Evolutionary conservation across 2,329 filamentous ascomycete genomes (phyloP), one percentile per base, ranked within the genome.

Genomic region (Trichoderma asperellum): DNA sequence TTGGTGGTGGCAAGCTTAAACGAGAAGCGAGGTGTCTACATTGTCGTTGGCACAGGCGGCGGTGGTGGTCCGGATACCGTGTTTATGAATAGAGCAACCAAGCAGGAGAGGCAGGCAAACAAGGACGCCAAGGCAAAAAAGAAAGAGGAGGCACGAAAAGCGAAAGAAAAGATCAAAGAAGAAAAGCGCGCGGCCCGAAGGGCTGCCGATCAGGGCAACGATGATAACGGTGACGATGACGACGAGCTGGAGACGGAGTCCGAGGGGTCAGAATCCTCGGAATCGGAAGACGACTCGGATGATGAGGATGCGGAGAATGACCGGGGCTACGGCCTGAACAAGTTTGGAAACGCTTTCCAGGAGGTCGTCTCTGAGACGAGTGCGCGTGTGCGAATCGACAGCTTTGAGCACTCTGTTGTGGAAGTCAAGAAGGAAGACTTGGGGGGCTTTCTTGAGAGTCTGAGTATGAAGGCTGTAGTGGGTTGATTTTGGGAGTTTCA

Each of bases 391-490:
- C 85, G 94, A 70, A 96, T 97, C 77, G 96, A 99, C 80, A 96
- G 92, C 79, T 99, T 99, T 76, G 96, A 99, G 81, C 93, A 97
- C 79, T 97, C 93, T 76, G 96, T 98, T 8, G 94, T 98, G 58
- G 96, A 99, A 79, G 95, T 99, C n/a, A 91, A 91, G 81, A 97
- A 97, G 83, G 96, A 98, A 77, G 96, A 98, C 80, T 82, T 99
- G 34, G 89, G 89, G 18, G 93, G 91, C 0, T 99, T 99, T 79
- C 83, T 99, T 73, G 96, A 99, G 82, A 91, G 91, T 68, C 80
- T 99, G 77, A 97, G 94, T 81, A 91, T 94, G 87, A 97, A 96
- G 86, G 90, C 90, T 68, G 94, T 98, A 21, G 91, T 91, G 67
- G 88, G 88, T 55, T 91, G 77, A 63, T 53, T 49, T 34, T 29